These are phyloP conservation scores for Sarocladium strictum DNA, from an alignment of 2,329 filamentous ascomycete genomes.

Conservation along the genomic window DNA sequence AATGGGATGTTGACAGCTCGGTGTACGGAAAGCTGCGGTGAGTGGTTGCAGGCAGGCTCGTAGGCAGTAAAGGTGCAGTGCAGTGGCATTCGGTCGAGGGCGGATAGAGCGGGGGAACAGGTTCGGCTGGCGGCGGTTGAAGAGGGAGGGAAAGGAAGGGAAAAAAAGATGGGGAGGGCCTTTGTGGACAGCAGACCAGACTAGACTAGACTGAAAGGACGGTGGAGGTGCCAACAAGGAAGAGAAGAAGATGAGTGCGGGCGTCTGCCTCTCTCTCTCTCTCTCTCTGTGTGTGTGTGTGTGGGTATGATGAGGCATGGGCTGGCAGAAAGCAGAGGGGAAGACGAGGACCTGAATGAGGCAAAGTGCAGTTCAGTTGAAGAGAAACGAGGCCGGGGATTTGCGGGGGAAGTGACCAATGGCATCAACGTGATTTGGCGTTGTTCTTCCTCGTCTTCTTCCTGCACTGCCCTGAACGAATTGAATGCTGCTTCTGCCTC, in stretches of 20 bases:
- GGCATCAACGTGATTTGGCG: background rate
- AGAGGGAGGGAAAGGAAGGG: slow-evolving; percentile 20
- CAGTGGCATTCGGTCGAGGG: background rate
- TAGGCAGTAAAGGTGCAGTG: background rate
- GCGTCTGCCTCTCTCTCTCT: too few relatives aligned
- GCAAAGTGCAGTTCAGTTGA: slow-evolving; percentile 13
- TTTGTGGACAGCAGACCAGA: too few relatives aligned
- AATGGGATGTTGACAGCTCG: background rate
- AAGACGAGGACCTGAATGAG: slow-evolving; percentile 19
- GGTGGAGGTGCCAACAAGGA: too few relatives aligned
- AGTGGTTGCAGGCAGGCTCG: background rate
- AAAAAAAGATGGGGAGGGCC: slow-evolving; percentile 14
- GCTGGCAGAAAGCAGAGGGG: background rate
- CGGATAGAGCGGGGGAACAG: slow-evolving; percentile 1
- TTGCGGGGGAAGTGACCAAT: background rate
- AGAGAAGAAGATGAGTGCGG: too few relatives aligned
- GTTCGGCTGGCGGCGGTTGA: slow-evolving; percentile 31
- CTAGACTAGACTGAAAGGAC: too few relatives aligned
- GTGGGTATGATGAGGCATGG: too few relatives aligned
- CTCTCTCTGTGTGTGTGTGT: too few relatives aligned
- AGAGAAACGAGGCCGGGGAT: background rate
- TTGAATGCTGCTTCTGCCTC: too few relatives aligned
- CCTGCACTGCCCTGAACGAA: too few relatives aligned
- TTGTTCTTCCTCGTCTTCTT: too few relatives aligned
- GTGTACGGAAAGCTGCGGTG: background rate